phyloP scores from a whole-genome alignment of 495 filamentous ascomycete genomes.

The Pseudevernia furfuracea region DNA sequence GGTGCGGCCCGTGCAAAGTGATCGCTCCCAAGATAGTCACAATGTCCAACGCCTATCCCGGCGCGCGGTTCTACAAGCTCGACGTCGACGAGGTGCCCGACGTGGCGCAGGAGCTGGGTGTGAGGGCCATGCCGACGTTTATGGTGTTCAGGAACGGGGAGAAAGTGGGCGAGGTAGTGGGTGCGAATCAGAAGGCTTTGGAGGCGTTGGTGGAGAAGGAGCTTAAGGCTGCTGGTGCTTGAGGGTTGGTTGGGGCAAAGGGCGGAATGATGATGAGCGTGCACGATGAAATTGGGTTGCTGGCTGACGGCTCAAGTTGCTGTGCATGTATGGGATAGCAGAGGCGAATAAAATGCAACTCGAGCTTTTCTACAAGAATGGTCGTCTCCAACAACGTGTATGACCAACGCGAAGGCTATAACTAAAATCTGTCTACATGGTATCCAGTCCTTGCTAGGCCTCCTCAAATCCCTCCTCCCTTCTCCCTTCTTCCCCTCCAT shows the following conservation, averaged over 20 bases:
- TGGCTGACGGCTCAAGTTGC: too few species aligned
- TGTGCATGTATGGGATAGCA: not conserved
- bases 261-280: not conserved
- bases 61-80: conserved; percentile 76
- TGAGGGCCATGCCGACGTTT: conserved; percentile 97
- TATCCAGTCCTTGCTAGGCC: too few species aligned
- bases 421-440: too few species aligned
- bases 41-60: conserved; percentile 46
- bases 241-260: too few species aligned
- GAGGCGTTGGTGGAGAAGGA: not conserved
- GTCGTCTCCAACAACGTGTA: too few species aligned
- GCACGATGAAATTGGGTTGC: not conserved
- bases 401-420: too few species aligned
- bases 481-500: too few species aligned
- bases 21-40: conserved; percentile 64
- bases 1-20: conserved; percentile 94
- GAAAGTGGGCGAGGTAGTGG: conserved; percentile 62
- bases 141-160: conserved; percentile 72
- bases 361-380: too few species aligned
- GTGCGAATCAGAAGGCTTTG: conserved; percentile 67
- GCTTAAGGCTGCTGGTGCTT: not conserved
- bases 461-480: too few species aligned
- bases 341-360: too few species aligned
- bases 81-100: conserved; percentile 80
- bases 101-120: conserved; percentile 29